Evolutionary conservation across 306 rosid species (phyloP).

Genomic region (Phaseolus lunatus): DNA sequence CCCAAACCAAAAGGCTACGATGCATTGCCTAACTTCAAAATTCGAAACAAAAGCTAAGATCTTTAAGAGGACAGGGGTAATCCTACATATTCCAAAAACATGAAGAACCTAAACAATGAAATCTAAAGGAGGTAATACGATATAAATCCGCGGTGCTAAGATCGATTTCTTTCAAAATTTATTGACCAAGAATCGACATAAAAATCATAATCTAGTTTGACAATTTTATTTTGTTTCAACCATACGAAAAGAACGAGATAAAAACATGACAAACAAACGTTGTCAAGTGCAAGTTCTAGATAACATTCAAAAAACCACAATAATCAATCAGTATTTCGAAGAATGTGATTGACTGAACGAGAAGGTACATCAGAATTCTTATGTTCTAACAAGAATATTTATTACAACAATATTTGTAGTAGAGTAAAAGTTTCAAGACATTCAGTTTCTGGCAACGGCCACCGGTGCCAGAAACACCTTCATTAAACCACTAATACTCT

Average conservation of each 20-base stretch:
- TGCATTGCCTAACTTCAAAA: background rate
- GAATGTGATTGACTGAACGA: too few species aligned
- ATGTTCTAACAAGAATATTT: too few species aligned
- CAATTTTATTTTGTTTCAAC: constrained; percentile 45
- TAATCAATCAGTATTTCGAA: constrained; percentile 24
- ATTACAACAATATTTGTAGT: too few species aligned
- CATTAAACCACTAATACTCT: constrained; percentile 39
- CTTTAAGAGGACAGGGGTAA: too few species aligned
- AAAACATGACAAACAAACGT: constrained; percentile 9
- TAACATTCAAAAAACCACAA: constrained; percentile 35
- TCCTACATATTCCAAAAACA: background rate
- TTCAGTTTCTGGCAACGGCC: background rate
- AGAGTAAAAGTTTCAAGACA: too few species aligned
- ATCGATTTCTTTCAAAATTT: constrained; percentile 14
- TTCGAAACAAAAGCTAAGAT: background rate
- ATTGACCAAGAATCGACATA: background rate
- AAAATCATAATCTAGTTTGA: constrained; percentile 23
- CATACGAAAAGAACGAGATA: constrained; percentile 25
- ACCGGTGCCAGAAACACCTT: constrained; percentile 27
- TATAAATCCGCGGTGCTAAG: background rate
- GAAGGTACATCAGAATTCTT: too few species aligned
- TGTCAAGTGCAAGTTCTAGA: constrained; percentile 43
- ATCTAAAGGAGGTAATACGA: background rate
- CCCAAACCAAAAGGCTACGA: too few species aligned
- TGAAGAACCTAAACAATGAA: background rate